Conservation (phyloP, 2,329 filamentous ascomycete species). For the Diatrype stigma region DNA sequence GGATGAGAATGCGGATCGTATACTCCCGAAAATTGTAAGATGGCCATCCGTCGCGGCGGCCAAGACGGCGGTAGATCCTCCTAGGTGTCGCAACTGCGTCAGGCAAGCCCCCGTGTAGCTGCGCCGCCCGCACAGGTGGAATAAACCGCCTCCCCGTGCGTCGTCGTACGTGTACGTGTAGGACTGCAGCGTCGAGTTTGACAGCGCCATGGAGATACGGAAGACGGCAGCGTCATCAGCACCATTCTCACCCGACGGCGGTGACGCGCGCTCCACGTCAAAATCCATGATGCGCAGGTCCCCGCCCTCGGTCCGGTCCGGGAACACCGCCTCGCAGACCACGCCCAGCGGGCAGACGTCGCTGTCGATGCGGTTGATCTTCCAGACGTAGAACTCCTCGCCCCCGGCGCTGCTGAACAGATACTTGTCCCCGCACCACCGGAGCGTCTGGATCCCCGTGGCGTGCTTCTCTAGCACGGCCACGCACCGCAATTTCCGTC, state of each 20-base stretch:
- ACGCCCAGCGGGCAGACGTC: conserved; percentile 48
- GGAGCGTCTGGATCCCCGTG: conserved; percentile 76
- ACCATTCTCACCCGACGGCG: neutral
- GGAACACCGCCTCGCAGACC: conserved; percentile 51
- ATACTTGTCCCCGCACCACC: conserved; percentile 67
- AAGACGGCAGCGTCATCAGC: too few relatives aligned
- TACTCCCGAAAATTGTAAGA: conserved; percentile 54
- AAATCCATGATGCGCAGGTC: conserved; percentile 83
- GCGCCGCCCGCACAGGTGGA: conserved; percentile 48
- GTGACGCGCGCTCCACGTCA: conserved; percentile 42
- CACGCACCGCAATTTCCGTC: conserved; percentile 40
- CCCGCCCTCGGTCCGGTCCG: conserved; percentile 44
- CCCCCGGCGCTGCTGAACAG: conserved; percentile 83
- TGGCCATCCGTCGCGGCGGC: conserved; percentile 81
- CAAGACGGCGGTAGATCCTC: conserved; percentile 40
- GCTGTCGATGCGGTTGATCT: conserved; percentile 51
- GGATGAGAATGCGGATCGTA: conserved; percentile 3
- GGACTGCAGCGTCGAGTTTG: conserved; percentile 72
- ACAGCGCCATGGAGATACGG: conserved; percentile 69
- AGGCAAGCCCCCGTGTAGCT: conserved; percentile 71
- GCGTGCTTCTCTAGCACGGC: conserved; percentile 72
- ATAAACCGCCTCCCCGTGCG: conserved; percentile 34
- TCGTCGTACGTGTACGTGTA: conserved; percentile 51
- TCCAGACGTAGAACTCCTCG: conserved; percentile 89
- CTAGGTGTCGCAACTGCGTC: conserved; percentile 56